phyloP scores from a whole-genome alignment of 345 rosid genomes.

The Populus deltoides region DNA sequence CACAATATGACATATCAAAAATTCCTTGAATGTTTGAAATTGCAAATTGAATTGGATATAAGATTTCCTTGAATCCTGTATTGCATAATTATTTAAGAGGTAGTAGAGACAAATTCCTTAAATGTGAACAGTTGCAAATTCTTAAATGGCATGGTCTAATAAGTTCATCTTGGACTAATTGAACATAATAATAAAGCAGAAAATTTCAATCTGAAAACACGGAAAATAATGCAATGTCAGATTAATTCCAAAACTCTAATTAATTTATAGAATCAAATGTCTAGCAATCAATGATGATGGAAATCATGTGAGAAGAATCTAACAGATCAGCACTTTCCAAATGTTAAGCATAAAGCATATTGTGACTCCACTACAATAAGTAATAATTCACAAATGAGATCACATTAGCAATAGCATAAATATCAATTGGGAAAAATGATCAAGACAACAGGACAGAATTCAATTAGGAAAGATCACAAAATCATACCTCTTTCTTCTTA shows the following conservation, averaged over 20 bases:
- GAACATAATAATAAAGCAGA: not conserved
- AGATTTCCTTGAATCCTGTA: not conserved
- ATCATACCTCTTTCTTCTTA: conserved; percentile 74
- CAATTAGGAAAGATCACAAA: not conserved
- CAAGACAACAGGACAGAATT: not conserved
- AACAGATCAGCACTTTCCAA: not conserved
- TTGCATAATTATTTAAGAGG: not conserved
- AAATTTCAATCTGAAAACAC: not conserved
- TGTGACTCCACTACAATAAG: not conserved
- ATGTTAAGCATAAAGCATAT: not conserved
- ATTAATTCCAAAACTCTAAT: not conserved
- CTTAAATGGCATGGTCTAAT: not conserved
- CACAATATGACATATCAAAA: not conserved
- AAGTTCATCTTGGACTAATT: not conserved
- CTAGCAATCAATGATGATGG: not conserved
- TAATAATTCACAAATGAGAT: not conserved
- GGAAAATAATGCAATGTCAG: not conserved
- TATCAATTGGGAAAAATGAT: not conserved
- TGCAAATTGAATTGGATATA: not conserved
- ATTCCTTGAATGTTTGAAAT: not conserved
- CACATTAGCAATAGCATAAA: not conserved
- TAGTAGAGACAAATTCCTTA: not conserved
- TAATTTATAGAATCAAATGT: not conserved
- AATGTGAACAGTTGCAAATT: not conserved
- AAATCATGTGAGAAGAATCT: not conserved